A percentile compares a stretch with the other conserved stretches of the same genome.
These are phyloP conservation scores for Dendryphion nanum DNA, from an alignment of 2,329 filamentous ascomycete genomes.

Conservation along the genomic window DNA sequence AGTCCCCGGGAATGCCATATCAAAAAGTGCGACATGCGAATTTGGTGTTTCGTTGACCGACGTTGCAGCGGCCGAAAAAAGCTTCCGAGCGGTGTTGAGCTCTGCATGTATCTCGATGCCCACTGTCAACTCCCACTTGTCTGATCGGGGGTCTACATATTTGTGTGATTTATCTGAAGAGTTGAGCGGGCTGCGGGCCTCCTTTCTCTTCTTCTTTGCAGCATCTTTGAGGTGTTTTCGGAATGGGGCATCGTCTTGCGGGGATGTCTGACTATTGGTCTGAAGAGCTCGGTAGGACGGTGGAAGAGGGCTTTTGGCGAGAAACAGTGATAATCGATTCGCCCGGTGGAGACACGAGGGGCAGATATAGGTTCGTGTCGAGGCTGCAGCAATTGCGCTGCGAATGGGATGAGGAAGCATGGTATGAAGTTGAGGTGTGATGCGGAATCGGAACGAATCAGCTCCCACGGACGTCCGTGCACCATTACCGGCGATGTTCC, in stretches of 20 bases:
- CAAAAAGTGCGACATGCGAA: constrained; percentile 83
- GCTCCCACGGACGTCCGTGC: constrained; percentile 2
- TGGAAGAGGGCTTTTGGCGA: not conserved
- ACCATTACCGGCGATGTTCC: too few relatives aligned
- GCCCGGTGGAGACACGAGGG: constrained; percentile 24
- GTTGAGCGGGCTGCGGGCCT: constrained; percentile 8
- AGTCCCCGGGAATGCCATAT: constrained; percentile 83
- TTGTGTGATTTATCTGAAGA: constrained; percentile 10
- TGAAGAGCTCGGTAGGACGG: constrained; percentile 20
- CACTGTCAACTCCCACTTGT: constrained; percentile 87
- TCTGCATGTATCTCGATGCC: constrained; percentile 98
- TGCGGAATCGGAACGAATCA: constrained; percentile 2
- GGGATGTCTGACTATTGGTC: constrained; percentile 16
- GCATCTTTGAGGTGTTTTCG: constrained; percentile 40
- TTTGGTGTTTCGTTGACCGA: constrained; percentile 67
- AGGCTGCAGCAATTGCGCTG: constrained; percentile 16
- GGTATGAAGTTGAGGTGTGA: constrained; percentile 14
- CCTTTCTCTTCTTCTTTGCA: constrained; percentile 32
- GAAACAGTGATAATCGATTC: constrained; percentile 15
- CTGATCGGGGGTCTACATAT: constrained; percentile 22
- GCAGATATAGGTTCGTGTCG: constrained; percentile 29
- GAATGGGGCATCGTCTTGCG: constrained; percentile 31
- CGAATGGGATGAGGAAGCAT: constrained; percentile 28
- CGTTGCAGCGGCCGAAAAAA: constrained; percentile 69
- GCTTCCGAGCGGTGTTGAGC: constrained; percentile 81